Percentiles rank a stretch among this genome's conserved stretches.
These are phyloP conservation scores for Pharnaceum exiguum DNA, from an alignment of 148 eudicot genomes.

Conservation along the genomic window DNA sequence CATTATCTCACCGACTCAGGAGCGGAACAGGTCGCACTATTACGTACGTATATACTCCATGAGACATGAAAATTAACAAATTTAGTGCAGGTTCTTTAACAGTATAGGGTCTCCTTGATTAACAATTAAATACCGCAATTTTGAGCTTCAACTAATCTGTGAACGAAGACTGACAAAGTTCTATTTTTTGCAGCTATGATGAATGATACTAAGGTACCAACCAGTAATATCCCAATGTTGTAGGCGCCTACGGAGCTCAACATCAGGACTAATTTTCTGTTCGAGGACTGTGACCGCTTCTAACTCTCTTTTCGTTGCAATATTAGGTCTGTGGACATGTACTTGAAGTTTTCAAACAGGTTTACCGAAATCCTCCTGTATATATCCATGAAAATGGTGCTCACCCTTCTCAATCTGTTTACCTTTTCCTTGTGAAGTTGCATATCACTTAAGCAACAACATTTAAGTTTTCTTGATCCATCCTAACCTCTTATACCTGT, in stretches of 20 bases:
- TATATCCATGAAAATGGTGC: conserved; percentile 7
- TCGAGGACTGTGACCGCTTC: not conserved
- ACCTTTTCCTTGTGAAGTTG: not conserved
- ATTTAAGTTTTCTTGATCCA: not conserved
- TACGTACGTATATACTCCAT: not conserved
- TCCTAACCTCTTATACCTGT: not conserved
- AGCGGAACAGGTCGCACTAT: too few species aligned
- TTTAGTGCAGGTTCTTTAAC: too few species aligned
- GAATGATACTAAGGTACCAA: too few species aligned
- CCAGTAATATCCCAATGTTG: too few species aligned
- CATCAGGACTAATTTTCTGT: not conserved
- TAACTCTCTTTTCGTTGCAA: not conserved
- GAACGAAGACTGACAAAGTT: too few species aligned
- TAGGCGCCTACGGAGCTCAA: too few species aligned
- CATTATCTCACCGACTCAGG: not conserved
- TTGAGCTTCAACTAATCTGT: too few species aligned
- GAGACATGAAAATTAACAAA: too few species aligned
- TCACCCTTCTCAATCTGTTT: not conserved
- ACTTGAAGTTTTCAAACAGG: not conserved
- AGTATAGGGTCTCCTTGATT: too few species aligned
- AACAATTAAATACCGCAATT: too few species aligned
- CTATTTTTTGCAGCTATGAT: too few species aligned
- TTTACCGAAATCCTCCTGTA: not conserved
- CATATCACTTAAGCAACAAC: not conserved
- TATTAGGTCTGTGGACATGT: not conserved